Base-by-base conservation (phyloP, 441 rosid genomes). In the Cnidoscolus chayamansa region DNA sequence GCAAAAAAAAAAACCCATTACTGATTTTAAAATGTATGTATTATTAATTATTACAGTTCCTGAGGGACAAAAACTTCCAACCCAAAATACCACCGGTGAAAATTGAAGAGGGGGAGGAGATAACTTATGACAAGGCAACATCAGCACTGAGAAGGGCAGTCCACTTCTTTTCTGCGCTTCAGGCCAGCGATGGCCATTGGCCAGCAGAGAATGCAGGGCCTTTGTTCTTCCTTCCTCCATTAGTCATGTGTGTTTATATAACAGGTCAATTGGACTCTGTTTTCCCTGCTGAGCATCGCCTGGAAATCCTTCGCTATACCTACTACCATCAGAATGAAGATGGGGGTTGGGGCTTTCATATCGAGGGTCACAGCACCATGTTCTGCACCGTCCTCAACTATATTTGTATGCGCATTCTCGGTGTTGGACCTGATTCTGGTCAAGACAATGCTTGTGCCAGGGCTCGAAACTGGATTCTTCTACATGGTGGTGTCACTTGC, bases 341-440 rank as follows among this genome's bases (percentile, higher is more conserved):
- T 72, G 91, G 95, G n/a, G 92, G 95, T 0, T 90, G 91, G 92
- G 92, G 92, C 32, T 32, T 88, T 17, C 92, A 89, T 56, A 74
- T 85, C 6, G 97, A 87, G 57, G 83, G 87, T 4, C 89, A 81
- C 56, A 91, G 91, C 77, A 76, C 76, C 30, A 89, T 91, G 94
- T 84, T 86, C 57, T 76, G 93, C 51, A 86, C 97, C 0, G 86
- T 76, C 57, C 74, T 89, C 11, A 85, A 78, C 55, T 88, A 86
- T 72, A 60, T 86, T 6, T 83, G 84, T 2, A 77, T 86, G 85
- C 74, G 89, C 49, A 65, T 88, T 62, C 70, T 74, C 1, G 78
- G 76, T 1, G 70, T 70, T 35, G 72, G 70, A 55, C 76, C 75
- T 10, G 20, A 51, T 35, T 78, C 65, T 2, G 77, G 77, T 13